Evolutionary conservation across 1,284 basidiomycete species (phyloP), one percentile per base, ranked within the genome.

Genomic region (Sparassis latifolia): DNA sequence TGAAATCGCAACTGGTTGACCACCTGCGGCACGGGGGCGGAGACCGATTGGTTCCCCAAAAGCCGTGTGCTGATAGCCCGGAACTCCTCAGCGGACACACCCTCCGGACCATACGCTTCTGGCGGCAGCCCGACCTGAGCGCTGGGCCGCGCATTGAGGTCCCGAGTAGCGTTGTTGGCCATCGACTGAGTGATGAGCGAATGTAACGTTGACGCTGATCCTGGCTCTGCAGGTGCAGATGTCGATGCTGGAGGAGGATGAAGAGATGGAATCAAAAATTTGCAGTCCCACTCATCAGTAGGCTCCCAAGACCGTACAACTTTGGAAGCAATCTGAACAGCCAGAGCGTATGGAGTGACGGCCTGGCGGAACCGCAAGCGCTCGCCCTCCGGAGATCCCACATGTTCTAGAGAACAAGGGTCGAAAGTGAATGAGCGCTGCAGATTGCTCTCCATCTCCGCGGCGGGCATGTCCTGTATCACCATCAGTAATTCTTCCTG

Each of bases 251-350:
- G 52, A 3, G 64, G 55, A 4, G 50, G 44, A 28, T 42, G 12
- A 2, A 47, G 9, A 2, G 46, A 5, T 1, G 69, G 69, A 39
- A 74, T 49, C 3, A 67, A 61, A 55, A 79, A 77, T 53, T 75
- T 77, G 56, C 79, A 80, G 29, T 80, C 75, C 76, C 80, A 89
- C 49, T 84, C 80, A 54, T 90, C 84, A 2, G 85, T 85, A 1
- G 84, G 73, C 33, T 77, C 74, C 84, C 84, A 90, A 57, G 69
- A 82, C 7, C 68, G 68, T 31, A 80, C 76, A 2, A 89, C 58
- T 35, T 70, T 69, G 0, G 79, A 73, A 0, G 80, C 84, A 33
- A 85, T 82, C 58, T 89, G 79, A 6, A 89, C 66, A 5, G 86
- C 86, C 9, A 84, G 66, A 1, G 81, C 79, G 62, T 77, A 88